Conservation (phyloP, 2,329 filamentous ascomycete genomes). For the Rutstroemia sp. region DNA sequence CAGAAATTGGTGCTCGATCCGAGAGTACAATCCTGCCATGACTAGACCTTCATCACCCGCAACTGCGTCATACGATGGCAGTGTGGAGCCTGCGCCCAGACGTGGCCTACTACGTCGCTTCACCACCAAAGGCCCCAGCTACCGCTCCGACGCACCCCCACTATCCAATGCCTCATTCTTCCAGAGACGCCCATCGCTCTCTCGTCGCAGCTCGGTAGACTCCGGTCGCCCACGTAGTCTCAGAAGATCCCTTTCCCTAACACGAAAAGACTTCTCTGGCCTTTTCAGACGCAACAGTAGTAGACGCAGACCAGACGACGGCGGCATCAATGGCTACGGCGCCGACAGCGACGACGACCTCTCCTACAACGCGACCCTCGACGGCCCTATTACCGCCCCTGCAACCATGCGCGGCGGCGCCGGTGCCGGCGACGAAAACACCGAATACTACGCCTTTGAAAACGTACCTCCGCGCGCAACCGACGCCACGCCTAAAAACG, state of each 20-base stretch:
- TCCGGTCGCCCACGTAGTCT: constrained; percentile 31
- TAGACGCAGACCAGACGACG: constrained; percentile 36
- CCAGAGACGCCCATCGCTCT: constrained; percentile 39
- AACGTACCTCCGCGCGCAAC: constrained; percentile 11
- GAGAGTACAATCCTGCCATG: constrained; percentile 69
- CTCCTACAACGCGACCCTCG: constrained; percentile 9
- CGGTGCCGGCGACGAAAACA: constrained; percentile 38
- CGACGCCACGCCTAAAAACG: constrained; percentile 14
- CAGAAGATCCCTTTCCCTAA: constrained; percentile 56
- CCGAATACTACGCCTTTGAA: constrained; percentile 39
- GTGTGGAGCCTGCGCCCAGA: constrained; percentile 29
- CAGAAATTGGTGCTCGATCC: constrained; percentile 92
- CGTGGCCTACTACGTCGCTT: constrained; percentile 27
- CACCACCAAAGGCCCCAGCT: constrained; percentile 27
- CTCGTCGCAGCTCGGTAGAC: constrained; percentile 32
- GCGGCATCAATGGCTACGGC: constrained; percentile 50
- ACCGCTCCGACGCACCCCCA: constrained; percentile 27
- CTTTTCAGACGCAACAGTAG: constrained; percentile 43
- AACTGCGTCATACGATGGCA: constrained; percentile 31
- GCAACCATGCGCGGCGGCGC: constrained; percentile 32
- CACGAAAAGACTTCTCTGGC: constrained; percentile 42
- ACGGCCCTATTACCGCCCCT: constrained; percentile 9
- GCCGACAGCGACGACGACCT: constrained; percentile 37
- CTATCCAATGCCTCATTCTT: constrained; percentile 24
- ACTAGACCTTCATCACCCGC: constrained; percentile 67